Evolutionary conservation across 2,329 filamentous ascomycete species (phyloP).

Genomic region (Fusarium duplospermum): DNA sequence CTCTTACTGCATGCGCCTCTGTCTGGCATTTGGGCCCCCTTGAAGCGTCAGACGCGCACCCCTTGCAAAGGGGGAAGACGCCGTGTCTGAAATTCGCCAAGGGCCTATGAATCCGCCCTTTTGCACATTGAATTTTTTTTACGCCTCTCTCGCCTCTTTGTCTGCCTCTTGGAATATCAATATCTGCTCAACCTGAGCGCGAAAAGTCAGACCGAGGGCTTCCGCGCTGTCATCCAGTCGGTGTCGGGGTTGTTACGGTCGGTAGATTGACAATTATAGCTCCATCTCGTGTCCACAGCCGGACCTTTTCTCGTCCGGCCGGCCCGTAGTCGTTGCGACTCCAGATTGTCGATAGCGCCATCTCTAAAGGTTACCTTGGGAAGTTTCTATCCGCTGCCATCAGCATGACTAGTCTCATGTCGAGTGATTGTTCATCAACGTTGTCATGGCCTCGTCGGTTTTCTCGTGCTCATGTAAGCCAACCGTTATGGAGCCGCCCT

Average conservation of each 20-base stretch:
- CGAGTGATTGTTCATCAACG: constrained; percentile 7
- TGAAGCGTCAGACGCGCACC: constrained; percentile 28
- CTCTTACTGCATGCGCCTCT: constrained; percentile 23
- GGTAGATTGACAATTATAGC: constrained; percentile 4
- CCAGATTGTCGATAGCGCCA: constrained; percentile 19
- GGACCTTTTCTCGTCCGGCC: constrained; percentile 15
- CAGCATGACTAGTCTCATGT: constrained; percentile 18
- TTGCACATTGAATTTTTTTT: background rate
- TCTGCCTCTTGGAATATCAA: background rate
- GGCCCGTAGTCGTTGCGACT: constrained; percentile 27
- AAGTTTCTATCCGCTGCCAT: constrained; percentile 16
- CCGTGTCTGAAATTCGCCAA: constrained; percentile 35
- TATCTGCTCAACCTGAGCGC: background rate
- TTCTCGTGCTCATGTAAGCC: constrained; percentile 30
- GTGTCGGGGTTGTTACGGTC: background rate
- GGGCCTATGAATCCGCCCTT: constrained; percentile 15
- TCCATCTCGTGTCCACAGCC: constrained; percentile 21
- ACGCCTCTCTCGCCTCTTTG: constrained; percentile 11
- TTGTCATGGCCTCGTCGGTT: constrained; percentile 3
- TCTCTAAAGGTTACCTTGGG: constrained; percentile 4
- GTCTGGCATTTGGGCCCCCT: constrained; percentile 40
- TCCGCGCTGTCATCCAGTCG: constrained; percentile 3
- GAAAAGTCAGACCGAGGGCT: background rate
- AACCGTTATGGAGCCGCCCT: background rate
- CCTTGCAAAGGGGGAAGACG: constrained; percentile 39